phyloP scores from a whole-genome alignment of 805 yeast species.

The Saccharomycopsis fermentans region DNA sequence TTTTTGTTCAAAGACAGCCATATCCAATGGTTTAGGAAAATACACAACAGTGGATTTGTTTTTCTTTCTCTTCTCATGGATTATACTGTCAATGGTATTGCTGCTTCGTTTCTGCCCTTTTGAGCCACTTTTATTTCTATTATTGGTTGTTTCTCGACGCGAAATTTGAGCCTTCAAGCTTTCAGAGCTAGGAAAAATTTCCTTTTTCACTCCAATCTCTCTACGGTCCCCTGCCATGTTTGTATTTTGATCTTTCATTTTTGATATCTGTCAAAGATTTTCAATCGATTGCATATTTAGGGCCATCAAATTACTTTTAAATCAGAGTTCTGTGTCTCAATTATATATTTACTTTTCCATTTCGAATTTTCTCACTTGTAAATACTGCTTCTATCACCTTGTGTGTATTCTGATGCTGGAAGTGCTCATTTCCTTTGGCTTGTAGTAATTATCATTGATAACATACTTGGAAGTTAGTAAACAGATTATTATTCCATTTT shows the following conservation, averaged over 20 bases:
- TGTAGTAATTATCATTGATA: too few species aligned
- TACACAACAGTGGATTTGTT: not conserved
- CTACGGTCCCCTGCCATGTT: too few species aligned
- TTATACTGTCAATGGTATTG: not conserved
- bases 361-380: too few species aligned
- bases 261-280: too few species aligned
- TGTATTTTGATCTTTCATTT: too few species aligned
- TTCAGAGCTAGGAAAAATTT: not conserved
- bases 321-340: too few species aligned
- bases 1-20: not conserved
- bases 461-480: not conserved
- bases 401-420: too few species aligned
- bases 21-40: not conserved
- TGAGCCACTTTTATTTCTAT: not conserved
- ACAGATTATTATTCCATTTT: not conserved
- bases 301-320: too few species aligned
- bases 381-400: too few species aligned
- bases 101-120: not conserved
- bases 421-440: too few species aligned
- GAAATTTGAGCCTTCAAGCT: not conserved
- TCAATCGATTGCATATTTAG: too few species aligned
- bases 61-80: not conserved
- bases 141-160: not conserved
- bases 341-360: too few species aligned
- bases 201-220: not conserved